Base-by-base conservation (phyloP, 345 rosid genomes). In the Ricinus communis region DNA sequence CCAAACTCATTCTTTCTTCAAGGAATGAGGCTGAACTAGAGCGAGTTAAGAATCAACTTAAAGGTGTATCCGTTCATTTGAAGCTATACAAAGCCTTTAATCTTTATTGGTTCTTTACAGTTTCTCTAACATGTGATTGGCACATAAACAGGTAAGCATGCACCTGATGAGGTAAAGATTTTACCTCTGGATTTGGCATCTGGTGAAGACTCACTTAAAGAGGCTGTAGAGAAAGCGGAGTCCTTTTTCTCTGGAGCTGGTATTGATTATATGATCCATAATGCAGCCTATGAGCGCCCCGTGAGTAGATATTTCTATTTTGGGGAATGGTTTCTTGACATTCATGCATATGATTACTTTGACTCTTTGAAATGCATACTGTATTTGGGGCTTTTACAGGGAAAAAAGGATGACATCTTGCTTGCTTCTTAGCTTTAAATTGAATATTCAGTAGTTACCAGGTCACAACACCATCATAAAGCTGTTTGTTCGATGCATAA, bases 281-380 rank as follows among this genome's bases (percentile, higher is more conserved):
- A 94, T 64, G 98, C 97, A 40, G 98, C 98, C 54, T 91, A 73
- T 79, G 97, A 91, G 83, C 97, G 97, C 56, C 98, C 96, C 0
- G 97, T 94, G 74, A 86, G 91, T 83, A 67, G 74, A 25, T 22
- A 38, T 57, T 56, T 71, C 47, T 62, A 13, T 30, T 75, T 38
- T 61, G 40, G 33, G 33, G 50, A 22, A 24, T 25, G 51, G 71
- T 9, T 43, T 55, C 19, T 51, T 47, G 21, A 30, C 14, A 3
- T 18, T 18, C n/a, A 47, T 25, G 68, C 38, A 10, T 38, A 0
- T 24, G 14, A 14, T 27, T 13, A 4, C 19, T 25, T 63, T 40
- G 31, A 24, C 28, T 22, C 25, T 4, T 16, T 45, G 54, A n/a
- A 43, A 43, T 8, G 47, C 11, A 65, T 25, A 46, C 15, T 11